Conservation (phyloP, 108 stramenopile species). For the Skeletonema costatum region DNA sequence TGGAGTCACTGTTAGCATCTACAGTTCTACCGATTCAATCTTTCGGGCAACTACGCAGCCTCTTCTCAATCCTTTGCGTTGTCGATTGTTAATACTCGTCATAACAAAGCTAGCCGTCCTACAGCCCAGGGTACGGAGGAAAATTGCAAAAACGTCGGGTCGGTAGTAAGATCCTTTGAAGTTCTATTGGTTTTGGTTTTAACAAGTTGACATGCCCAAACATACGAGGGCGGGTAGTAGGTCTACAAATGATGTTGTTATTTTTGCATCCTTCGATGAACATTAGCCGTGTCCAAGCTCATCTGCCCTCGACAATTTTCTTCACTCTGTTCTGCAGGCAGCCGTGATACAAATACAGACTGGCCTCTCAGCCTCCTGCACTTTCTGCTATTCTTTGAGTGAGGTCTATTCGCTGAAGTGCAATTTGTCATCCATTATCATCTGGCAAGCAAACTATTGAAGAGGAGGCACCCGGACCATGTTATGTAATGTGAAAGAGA, state of each 20-base stretch:
- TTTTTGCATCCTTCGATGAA: neutral
- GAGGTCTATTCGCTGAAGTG: neutral
- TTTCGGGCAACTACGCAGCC: constrained; percentile 48
- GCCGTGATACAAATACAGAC: constrained; percentile 18
- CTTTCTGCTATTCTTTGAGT: constrained; percentile 11
- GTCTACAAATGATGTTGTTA: constrained; percentile 15
- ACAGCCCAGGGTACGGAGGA: constrained; percentile 48
- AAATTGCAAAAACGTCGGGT: constrained; percentile 63
- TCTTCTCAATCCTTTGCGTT: constrained; percentile 52
- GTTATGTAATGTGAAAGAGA: too few species aligned
- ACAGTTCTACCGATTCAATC: constrained; percentile 59
- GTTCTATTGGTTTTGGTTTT: constrained; percentile 43
- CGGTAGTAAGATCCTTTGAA: constrained; percentile 58
- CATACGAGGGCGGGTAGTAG: constrained; percentile 55
- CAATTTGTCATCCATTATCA: constrained; percentile 2
- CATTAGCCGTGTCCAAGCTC: constrained; percentile 14
- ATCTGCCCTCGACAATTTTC: constrained; percentile 9
- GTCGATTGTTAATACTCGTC: constrained; percentile 46
- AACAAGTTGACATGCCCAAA: constrained; percentile 62
- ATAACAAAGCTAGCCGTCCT: constrained; percentile 67
- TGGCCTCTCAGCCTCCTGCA: constrained; percentile 2
- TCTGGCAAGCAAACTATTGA: neutral
- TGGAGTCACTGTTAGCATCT: constrained; percentile 8
- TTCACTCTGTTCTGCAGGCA: constrained; percentile 22
- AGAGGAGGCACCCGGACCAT: too few species aligned